Conservation (phyloP, 2,329 filamentous ascomycete species). For the Claviceps pazoutovae region DNA sequence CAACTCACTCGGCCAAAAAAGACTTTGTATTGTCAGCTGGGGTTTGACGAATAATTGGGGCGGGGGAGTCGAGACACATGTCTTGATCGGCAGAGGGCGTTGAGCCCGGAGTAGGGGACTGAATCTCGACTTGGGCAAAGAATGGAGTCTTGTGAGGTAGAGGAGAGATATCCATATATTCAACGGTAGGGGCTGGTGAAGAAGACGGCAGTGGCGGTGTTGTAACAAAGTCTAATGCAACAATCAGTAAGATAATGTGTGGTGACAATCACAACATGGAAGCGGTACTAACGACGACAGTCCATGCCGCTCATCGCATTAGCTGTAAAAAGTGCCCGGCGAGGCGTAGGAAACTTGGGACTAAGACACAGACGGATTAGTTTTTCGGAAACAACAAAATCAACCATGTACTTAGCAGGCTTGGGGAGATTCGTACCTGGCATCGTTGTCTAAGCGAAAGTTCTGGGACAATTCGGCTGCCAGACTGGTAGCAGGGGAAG, state of each 20-base stretch:
- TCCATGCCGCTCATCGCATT: slow-evolving; percentile 23
- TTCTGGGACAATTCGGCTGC: slow-evolving; percentile 94
- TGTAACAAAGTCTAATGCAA: slow-evolving; percentile 51
- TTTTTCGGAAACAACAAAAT: not conserved
- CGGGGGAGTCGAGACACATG: slow-evolving; percentile 44
- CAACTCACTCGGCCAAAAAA: slow-evolving; percentile 38
- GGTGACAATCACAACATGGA: not conserved
- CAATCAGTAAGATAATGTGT: not conserved
- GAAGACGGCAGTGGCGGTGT: slow-evolving; percentile 76
- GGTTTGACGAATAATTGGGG: slow-evolving; percentile 30
- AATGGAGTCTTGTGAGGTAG: slow-evolving; percentile 75
- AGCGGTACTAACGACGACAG: slow-evolving; percentile 16
- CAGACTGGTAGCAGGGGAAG: slow-evolving; percentile 80
- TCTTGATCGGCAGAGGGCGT: slow-evolving; percentile 28
- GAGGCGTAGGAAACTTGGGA: slow-evolving; percentile 27
- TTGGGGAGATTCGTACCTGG: slow-evolving; percentile 49
- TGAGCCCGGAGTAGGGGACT: slow-evolving; percentile 55
- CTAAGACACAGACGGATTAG: slow-evolving; percentile 11
- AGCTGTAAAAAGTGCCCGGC: slow-evolving; percentile 27
- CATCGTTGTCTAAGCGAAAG: slow-evolving; percentile 73
- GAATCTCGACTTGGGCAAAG: slow-evolving; percentile 48
- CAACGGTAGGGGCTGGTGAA: slow-evolving; percentile 57
- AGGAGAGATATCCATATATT: slow-evolving; percentile 88
- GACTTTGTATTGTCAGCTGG: slow-evolving; percentile 36
- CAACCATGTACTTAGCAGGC: not conserved